Evolutionary conservation across 2,329 filamentous ascomycete species (phyloP), one percentile per base, ranked within the genome.

Genomic region (Atkinsonella hypoxylon): DNA sequence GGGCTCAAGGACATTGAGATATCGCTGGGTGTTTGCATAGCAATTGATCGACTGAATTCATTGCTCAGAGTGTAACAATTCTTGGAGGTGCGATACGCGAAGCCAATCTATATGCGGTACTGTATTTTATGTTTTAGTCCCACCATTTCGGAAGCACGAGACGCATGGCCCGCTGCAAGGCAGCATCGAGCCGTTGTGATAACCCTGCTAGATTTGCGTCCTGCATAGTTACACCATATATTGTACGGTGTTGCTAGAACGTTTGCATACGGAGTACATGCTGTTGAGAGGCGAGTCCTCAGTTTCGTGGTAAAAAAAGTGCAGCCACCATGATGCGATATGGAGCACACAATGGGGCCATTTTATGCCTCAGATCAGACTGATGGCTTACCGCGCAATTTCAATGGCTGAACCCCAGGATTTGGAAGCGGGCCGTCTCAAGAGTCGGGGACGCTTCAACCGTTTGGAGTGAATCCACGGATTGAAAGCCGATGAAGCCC

Each of bases 91-190:
- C 11, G 11, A 36, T 10, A 36, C 34, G 4, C 9, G 13, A 36
- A 36, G 15, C 34, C 3, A 5, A 36, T 15, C n/a, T 20, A 18
- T 26, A 26, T 26, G 26, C 26, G 26, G 26, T 7, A 26, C 26
- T 7, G 26, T 26, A 26, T 26, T 26, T 26, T 26, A 26, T 26
- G 26, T 22, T 22, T 13, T 40, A 32, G 17, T 45, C 38, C 50
- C 31, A 22, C 31, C 39, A 30, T 51, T 22, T 41, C 47, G 50
- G 50, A 49, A 11, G 46, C 49, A 47, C 40, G 45, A 44, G 38
- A 2, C 42, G 50, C 50, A 39, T 40, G 45, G 49, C 50, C 45
- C 39, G 39, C n/a, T 45, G 50, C 50, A 51, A 36, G 45, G 50
- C 45, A 47, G 22, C 45, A 31, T n/a, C 39, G 11, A 36, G 34